Conservation (phyloP, 2,329 filamentous ascomycete species). For the Tolypocladium cylindrosporum region DNA sequence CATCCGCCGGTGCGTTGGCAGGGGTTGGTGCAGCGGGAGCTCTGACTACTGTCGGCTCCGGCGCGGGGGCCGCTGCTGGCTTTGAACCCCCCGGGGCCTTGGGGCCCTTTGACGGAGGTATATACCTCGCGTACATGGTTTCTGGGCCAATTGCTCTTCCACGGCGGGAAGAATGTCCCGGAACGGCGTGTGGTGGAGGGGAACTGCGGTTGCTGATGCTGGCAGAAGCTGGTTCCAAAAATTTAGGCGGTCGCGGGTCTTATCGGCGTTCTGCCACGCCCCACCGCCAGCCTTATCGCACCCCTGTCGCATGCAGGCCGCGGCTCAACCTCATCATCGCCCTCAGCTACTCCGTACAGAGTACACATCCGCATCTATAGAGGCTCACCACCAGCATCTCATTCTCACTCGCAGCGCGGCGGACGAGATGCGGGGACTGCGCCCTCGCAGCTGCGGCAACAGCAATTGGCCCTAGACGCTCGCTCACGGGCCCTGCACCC, state of each 20-base stretch:
- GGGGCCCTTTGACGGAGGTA: conserved; percentile 22
- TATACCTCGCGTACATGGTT: conserved; percentile 33
- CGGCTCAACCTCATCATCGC: neutral
- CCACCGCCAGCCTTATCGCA: conserved; percentile 25
- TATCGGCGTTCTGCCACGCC: conserved; percentile 26
- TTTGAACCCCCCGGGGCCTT: neutral
- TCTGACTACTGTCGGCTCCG: conserved; percentile 2
- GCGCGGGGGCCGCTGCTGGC: conserved; percentile 1
- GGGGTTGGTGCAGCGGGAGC: conserved; percentile 3
- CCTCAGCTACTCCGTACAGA: neutral
- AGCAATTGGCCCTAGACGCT: neutral
- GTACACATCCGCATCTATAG: neutral
- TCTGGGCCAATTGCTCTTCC: conserved; percentile 9
- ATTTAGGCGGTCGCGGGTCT: conserved; percentile 21
- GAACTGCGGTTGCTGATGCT: neutral
- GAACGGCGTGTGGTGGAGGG: neutral
- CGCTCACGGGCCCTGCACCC: conserved; percentile 4
- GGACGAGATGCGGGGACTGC: neutral
- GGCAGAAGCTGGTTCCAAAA: conserved; percentile 14
- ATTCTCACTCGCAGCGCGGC: neutral
- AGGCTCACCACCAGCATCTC: neutral
- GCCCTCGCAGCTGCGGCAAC: neutral
- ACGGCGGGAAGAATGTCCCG: conserved; percentile 3
- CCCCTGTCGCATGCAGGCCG: neutral
- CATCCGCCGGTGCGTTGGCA: conserved; percentile 7